These are phyloP conservation scores for Limnomonas spitsbergensis DNA, from an alignment of 139 green algal genomes.

Conservation along the genomic window DNA sequence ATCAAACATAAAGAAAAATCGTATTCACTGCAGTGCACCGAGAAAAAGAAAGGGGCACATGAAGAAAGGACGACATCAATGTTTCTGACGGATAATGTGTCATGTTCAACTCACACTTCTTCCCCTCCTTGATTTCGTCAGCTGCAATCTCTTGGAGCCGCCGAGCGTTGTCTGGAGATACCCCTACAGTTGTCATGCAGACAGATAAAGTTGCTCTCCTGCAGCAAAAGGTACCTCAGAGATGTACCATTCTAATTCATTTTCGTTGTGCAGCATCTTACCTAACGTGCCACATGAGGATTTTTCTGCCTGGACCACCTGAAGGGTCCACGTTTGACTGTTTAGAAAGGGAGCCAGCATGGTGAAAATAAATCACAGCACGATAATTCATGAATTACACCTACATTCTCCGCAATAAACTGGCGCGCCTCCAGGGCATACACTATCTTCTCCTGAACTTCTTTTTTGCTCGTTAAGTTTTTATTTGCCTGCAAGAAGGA, in stretches of 20 bases:
- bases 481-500: background rate
- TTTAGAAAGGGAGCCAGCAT: too few species aligned
- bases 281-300: conserved; percentile 3
- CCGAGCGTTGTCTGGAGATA: background rate
- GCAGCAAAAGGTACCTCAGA: background rate
- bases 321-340: too few species aligned
- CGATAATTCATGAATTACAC: background rate
- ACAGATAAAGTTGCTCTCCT: too few species aligned
- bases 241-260: too few species aligned
- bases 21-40: too few species aligned
- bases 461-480: background rate
- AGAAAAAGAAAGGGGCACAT: too few species aligned
- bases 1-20: too few species aligned
- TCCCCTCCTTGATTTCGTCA: background rate
- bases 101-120: too few species aligned
- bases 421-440: background rate
- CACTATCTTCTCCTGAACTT: background rate
- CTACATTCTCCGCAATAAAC: conserved; percentile 7
- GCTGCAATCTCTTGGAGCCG: background rate
- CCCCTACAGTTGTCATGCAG: background rate
- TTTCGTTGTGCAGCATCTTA: background rate
- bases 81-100: too few species aligned
- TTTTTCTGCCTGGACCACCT: conserved; percentile 2
- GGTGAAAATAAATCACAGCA: background rate
- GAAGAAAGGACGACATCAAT: too few species aligned